Conservation (phyloP, 2,329 filamentous ascomycete genomes). For the Xylaria sp. region DNA sequence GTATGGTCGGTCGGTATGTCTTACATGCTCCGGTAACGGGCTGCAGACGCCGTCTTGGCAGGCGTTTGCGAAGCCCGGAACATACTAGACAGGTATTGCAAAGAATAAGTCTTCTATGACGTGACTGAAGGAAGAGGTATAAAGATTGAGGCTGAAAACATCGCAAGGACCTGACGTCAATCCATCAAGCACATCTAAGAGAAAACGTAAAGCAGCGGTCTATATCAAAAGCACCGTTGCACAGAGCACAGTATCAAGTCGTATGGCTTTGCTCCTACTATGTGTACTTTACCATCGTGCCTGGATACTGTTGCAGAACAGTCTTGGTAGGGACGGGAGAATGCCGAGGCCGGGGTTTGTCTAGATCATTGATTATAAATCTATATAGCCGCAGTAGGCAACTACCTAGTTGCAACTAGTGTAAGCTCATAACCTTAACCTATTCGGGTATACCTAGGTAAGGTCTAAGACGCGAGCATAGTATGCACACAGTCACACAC, state of each 20-base stretch:
- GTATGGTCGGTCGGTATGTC: constrained; percentile 1
- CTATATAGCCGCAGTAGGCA: background rate
- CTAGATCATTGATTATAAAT: constrained; percentile 11
- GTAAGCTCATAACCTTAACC: background rate
- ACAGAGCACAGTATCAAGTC: background rate
- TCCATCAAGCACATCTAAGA: background rate
- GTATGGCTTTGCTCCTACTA: background rate
- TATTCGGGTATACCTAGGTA: background rate
- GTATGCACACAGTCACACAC: background rate
- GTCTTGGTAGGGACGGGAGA: too few species aligned
- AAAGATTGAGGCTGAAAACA: too few species aligned
- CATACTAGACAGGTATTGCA: background rate
- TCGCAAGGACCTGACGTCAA: constrained; percentile 2
- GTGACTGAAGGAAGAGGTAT: too few species aligned
- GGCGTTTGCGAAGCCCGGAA: constrained; percentile 7
- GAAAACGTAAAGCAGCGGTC: background rate
- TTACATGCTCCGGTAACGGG: constrained; percentile 27
- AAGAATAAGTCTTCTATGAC: too few species aligned
- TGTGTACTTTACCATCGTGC: background rate
- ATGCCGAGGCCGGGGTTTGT: constrained; percentile 13
- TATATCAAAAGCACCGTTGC: background rate
- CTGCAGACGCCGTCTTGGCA: constrained; percentile 2
- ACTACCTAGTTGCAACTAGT: background rate
- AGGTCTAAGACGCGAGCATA: background rate
- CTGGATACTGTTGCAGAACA: background rate